A percentile compares a stretch with the other conserved stretches of the same genome.
phyloP scores from a whole-genome alignment of 352 stramenopile genomes.

The Phytophthora aleatoria region DNA sequence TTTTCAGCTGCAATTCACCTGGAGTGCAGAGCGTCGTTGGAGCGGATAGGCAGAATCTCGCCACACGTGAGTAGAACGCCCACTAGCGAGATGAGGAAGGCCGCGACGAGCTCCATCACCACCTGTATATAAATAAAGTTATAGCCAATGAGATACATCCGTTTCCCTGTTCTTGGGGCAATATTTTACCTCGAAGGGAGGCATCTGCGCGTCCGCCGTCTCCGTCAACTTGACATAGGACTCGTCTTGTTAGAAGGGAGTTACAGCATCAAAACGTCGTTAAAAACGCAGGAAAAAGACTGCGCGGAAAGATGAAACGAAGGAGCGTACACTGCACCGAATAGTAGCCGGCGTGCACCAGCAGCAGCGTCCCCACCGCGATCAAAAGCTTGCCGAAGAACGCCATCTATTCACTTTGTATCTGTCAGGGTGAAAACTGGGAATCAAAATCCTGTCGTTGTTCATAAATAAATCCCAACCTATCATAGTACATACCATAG shows the following conservation, averaged over 20 bases:
- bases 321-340: slow-evolving; percentile 71
- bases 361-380: slow-evolving; percentile 61
- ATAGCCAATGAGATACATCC: slow-evolving; percentile 4
- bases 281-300: slow-evolving; percentile 3
- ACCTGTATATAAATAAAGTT: slow-evolving; percentile 40
- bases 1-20: slow-evolving; percentile 38
- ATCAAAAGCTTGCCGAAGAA: slow-evolving; percentile 77
- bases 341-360: slow-evolving; percentile 84
- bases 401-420: slow-evolving; percentile 33
- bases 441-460: not conserved
- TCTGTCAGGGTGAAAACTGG: slow-evolving; percentile 2
- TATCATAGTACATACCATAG: not conserved
- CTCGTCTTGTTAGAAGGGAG: slow-evolving; percentile 50
- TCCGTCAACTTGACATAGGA: slow-evolving; percentile 79
- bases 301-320: not conserved
- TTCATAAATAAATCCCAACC: not conserved
- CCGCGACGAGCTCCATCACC: slow-evolving; percentile 68
- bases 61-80: slow-evolving; percentile 74
- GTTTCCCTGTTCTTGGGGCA: not conserved
- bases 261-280: slow-evolving; percentile 4
- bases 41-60: slow-evolving; percentile 77
- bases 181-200: slow-evolving; percentile 57
- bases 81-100: slow-evolving; percentile 70
- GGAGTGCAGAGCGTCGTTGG: slow-evolving; percentile 66
- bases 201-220: slow-evolving; percentile 70